These are phyloP conservation scores for Rhododendron williamsianum DNA, from an alignment of 148 eudicot genomes.

Conservation along the genomic window DNA sequence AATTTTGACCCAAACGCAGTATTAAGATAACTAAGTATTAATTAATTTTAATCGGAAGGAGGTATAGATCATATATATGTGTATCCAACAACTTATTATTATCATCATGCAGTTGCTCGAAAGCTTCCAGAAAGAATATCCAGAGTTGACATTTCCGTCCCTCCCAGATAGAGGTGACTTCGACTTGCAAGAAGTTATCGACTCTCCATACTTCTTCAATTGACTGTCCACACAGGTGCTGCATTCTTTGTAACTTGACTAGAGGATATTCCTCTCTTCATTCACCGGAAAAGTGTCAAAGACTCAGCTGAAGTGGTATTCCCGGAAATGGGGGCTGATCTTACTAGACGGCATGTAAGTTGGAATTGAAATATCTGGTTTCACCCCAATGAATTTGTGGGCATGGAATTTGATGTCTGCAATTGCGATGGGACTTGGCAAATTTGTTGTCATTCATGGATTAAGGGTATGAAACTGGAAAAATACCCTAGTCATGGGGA, in stretches of 20 bases:
- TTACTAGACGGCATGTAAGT: background rate
- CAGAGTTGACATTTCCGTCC: background rate
- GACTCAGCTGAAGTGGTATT: background rate
- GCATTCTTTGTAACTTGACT: background rate
- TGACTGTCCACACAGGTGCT: conserved; percentile 18
- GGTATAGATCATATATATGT: background rate
- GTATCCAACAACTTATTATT: background rate
- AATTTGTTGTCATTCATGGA: background rate
- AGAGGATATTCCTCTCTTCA: background rate
- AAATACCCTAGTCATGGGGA: background rate
- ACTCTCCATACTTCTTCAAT: conserved; percentile 35
- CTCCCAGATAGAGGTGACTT: conserved; percentile 7
- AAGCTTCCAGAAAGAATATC: background rate
- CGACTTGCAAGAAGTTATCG: background rate
- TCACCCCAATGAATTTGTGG: background rate
- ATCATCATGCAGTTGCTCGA: background rate
- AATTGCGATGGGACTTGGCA: background rate
- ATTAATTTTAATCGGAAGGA: background rate
- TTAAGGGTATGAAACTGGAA: background rate
- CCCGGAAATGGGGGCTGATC: background rate
- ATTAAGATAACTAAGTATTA: background rate
- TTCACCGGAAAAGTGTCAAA: background rate
- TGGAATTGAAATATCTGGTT: background rate
- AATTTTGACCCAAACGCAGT: background rate
- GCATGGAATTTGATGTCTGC: background rate